Conservation (phyloP, 1,284 basidiomycete genomes). For the Inonotus hispidus region DNA sequence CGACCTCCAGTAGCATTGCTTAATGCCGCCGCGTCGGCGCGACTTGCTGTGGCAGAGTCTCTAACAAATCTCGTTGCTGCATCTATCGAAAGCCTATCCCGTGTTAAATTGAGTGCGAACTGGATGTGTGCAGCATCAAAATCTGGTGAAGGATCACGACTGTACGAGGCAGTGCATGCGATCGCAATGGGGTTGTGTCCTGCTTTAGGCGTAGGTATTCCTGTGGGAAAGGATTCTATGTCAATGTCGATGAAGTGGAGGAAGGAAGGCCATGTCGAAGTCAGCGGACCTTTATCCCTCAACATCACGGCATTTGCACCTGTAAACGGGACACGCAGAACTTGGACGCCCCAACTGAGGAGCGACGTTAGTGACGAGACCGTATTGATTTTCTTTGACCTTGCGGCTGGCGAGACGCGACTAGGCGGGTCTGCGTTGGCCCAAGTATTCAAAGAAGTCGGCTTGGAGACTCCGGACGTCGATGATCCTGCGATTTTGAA, state of each 20-base stretch:
- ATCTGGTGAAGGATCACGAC: conserved; percentile 82
- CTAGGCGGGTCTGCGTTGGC: conserved; percentile 94
- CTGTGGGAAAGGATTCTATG: conserved; percentile 99
- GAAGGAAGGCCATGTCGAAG: conserved; percentile 65
- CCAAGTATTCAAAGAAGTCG: conserved; percentile 93
- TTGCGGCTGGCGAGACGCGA: conserved; percentile 79
- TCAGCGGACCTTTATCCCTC: conserved; percentile 87
- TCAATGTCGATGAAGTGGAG: conserved; percentile 99
- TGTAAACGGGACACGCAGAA: conserved; percentile 72
- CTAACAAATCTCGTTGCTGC: conserved; percentile 91
- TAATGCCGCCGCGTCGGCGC: conserved; percentile 82
- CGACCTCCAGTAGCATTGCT: conserved; percentile 91
- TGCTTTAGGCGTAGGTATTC: conserved; percentile 89
- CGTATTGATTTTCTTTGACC: conserved; percentile 84
- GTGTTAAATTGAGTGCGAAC: conserved; percentile 94
- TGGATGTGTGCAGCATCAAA: conserved; percentile 98
- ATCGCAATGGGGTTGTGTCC: conserved; percentile 95
- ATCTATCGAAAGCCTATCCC: conserved; percentile 62
- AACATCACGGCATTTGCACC: conserved; percentile 95
- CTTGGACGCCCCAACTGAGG: conserved; percentile 92
- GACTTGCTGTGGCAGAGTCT: conserved; percentile 95
- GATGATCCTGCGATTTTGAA: conserved; percentile 73
- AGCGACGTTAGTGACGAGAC: conserved; percentile 62
- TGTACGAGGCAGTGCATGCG: conserved; percentile 92
- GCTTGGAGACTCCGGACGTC: conserved; percentile 85